Base-by-base conservation (phyloP, 805 yeast species). In the Isabelozyma pseudorhagii region DNA sequence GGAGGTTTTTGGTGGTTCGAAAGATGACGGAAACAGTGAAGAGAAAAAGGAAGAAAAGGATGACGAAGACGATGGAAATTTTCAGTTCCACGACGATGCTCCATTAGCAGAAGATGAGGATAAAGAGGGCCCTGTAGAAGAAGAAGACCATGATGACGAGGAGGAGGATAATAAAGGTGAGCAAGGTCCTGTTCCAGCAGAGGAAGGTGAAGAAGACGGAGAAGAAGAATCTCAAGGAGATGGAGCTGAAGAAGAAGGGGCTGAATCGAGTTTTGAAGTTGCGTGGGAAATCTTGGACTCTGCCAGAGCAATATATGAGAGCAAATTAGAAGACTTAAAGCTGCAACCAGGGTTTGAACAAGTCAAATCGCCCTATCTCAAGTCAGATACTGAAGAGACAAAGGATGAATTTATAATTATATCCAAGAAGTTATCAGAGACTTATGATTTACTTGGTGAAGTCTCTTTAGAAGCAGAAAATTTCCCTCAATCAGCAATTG, bases 251-350 rank as follows among this genome's bases (percentile, higher is more conserved):
- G 62, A 64, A 50, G 71, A 69, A 47, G 64, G 71, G 40, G 72
- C 81, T 40, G 87, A 84, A 54, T 77, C 83, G 14, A 96, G 87
- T 58, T 89, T 93, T 60, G 96, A 87, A 62, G 81, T 85, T 14
- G 96, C 97, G 0, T 88, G 97, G 94, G 94, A 88, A 46, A 79
- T 89, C 8, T 70, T 91, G 15, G 97, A 92, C 62, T 72, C 89
- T 39, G 80, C 97, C 2, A 78, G 97, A 53, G 76, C 85, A 2
- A 63, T 87, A 42, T 86, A 81, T 56, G 84, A 81, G 61, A 65
- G 72, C 43, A 61, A 74, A 47, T 57, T 80, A 4, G 68, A 69
- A 25, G 54, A 66, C 7, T 31, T 58, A 8, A n/a, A 34, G 13
- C 28, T 49, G 9, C 42, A 47, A 8, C 53, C 50, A 2, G 29